Conservation (phyloP, 176 grass and related monocot species). For the Ensete ventricosum region DNA sequence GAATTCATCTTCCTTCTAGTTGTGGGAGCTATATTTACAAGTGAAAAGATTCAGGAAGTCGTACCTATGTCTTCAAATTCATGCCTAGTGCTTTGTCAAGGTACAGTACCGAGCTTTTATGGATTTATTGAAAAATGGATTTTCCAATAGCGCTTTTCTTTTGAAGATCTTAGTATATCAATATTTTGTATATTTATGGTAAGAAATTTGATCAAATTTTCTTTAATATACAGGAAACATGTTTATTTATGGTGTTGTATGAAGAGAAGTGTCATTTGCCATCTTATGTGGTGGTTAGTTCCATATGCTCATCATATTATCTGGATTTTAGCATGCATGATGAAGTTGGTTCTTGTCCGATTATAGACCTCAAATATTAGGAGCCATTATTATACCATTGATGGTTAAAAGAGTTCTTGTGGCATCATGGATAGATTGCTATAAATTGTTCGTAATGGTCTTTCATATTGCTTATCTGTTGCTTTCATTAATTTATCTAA, state of each 20-base stretch:
- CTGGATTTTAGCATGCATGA: background rate
- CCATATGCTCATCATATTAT: background rate
- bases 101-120: slow-evolving; percentile 22
- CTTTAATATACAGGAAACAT: slow-evolving; percentile 34
- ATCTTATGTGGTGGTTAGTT: slow-evolving; percentile 20
- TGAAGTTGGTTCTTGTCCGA: background rate
- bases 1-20: slow-evolving; percentile 31
- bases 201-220: background rate
- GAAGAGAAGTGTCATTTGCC: slow-evolving; percentile 8
- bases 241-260: slow-evolving; percentile 35
- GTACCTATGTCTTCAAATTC: slow-evolving; percentile 60
- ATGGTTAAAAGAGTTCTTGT: background rate
- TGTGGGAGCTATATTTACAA: slow-evolving; percentile 72
- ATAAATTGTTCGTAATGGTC: background rate
- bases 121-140: background rate
- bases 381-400: background rate
- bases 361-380: background rate
- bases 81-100: slow-evolving; percentile 78
- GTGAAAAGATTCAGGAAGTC: slow-evolving; percentile 77
- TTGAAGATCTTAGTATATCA: background rate
- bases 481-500: background rate
- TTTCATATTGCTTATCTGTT: background rate
- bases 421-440: background rate
- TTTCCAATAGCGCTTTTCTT: background rate
- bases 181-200: background rate